Evolutionary conservation across 768 basidiomycete genomes (phyloP), one percentile per base, ranked within the genome.

Genomic region (Trametes villosa): DNA sequence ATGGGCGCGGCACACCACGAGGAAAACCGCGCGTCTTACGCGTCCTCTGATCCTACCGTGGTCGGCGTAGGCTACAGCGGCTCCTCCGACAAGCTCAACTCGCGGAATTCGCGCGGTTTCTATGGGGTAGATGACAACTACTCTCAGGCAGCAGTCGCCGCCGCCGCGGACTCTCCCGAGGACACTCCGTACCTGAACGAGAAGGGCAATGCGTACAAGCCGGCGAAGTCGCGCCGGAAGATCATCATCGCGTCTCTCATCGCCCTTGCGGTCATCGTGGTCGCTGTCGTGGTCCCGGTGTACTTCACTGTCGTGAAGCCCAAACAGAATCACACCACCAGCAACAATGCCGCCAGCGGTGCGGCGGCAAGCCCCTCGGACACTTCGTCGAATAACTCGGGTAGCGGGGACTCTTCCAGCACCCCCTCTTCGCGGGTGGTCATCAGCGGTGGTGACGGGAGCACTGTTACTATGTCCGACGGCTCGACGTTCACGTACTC

Each of bases 401-500:
- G 64, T 68, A 50, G 58, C 66, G 24, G 24, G 13, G 36, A 38
- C 13, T 9, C 36, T 17, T 7, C 36, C 47, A 53, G 66, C 51
- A 30, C 53, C 42, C 36, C 41, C 45, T 49, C 13, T 26, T 52
- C 49, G 20, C 49, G 36, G 73, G 57, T 40, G 1, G 71, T 73
- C 11, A 79, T 93, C 26, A 89, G 86, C 0, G 96, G 96, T 51
- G 85, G 85, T 20, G 86, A 92, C 68, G 95, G 94, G 18, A 89
- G 84, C 58, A 81, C 76, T 9, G 78, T 96, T 58, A 89, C 86
- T 1, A 83, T 83, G 68, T 92, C 91, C 13, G 89, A 97, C 71
- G 96, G 96, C 8, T 81, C 86, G 11, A 92, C 86, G 1, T 91
- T 96, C 72, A 86, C 78, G 0, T 99, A 98, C 75, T 67, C 67